Base-by-base conservation (phyloP, 2,329 filamentous ascomycete genomes). In the Penicillium freii region DNA sequence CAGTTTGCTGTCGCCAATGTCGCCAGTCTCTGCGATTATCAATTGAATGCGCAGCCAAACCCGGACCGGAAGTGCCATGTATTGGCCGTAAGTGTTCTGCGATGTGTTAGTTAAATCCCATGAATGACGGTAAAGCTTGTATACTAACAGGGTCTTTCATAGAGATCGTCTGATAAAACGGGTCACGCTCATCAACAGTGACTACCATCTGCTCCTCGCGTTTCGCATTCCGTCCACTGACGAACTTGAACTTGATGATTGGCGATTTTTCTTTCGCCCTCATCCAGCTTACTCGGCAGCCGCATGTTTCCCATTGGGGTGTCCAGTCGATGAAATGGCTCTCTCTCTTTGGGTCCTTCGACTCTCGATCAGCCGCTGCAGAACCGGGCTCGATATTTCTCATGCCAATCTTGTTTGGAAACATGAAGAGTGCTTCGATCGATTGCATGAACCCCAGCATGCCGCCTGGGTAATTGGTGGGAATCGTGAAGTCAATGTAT, bases 251-350 rank as follows among this genome's bases (percentile, higher is more conserved):
- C 19, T 29, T 52, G 15, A 56, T 4, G 4, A n/a, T 11, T 5
- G 21, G 13, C 5, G 44, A 40, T 2, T 21, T 23, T 4, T 39
- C 15, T 5, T 46, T 33, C 11, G 33, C 19, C 19, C 39, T 56
- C 33, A 46, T 56, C 48, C 48, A 52, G 33, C 13, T 56, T 9
- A 56, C 54, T 25, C 40, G 48, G 19, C 48, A 56, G 11, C 48
- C 34, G 9, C 9, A 27, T 8, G 11, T 40, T 1, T 45, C 27
- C 40, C 48, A 45, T 5, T 27, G 40, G n/a, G 15, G 10, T 9
- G 48, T 39, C 54, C 54, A 56, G 25, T 51, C 38, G n/a, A 46
- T 43, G 15, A 44, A 17, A 15, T 44, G 21, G 2, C 9, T 7
- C 1, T 23, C 7, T 9, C 33, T 31, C 6, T 56, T 34, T 3